Base-by-base conservation (phyloP, 2,329 filamentous ascomycete species). In the Macroventuria anomochaeta region DNA sequence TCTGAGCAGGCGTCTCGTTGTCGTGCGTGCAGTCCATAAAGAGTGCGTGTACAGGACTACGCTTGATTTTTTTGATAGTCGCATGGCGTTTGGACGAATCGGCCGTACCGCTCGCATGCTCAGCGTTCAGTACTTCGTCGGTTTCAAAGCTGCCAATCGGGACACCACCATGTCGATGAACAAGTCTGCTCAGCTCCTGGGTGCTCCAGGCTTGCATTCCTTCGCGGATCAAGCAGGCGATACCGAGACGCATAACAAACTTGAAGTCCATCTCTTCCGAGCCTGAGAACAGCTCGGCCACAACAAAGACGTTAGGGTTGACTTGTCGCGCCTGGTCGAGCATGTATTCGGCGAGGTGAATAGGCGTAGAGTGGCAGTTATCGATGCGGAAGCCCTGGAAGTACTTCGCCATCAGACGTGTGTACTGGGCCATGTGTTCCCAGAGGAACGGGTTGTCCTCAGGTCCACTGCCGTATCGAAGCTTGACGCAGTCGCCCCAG, bases 11-110 rank as follows among this genome's bases (percentile, higher is more conserved):
- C 2, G 91, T 89, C 77, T 99, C 93, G 66, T 99, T 99, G 77
- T 99, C 95, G 74, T 99, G 95, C 0, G 96, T 99, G 75, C 96
- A 99, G 73, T 99, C 96, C 92, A 97, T 97, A 76, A 99, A 97
- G 1, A 99, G 80, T 0, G 93, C 95, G 62, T 96, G 93, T 0
- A 97, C 89, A 3, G 93, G 91, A 3, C 87, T 90, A n/a, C 89
- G 88, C 62, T 91, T 90, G 74, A 99, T 93, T 57, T 83, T 88
- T 61, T 88, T 89, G 61, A 96, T 82, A 15, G 90, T 84, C 65
- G 93, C 88, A 29, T 81, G 79, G 3, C 41, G 31, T 26, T 51
- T 39, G 12, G 32, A 29, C 3, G 36, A 23, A 25, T 23, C 38
- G 13, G 46, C 20, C 2, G 67, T 62, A 29, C 73, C 71, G 12